A percentile compares a stretch with the other conserved stretches of the same genome.
Evolutionary conservation across 352 stramenopile species (phyloP).

Genomic region (Phytophthora aleatoria): DNA sequence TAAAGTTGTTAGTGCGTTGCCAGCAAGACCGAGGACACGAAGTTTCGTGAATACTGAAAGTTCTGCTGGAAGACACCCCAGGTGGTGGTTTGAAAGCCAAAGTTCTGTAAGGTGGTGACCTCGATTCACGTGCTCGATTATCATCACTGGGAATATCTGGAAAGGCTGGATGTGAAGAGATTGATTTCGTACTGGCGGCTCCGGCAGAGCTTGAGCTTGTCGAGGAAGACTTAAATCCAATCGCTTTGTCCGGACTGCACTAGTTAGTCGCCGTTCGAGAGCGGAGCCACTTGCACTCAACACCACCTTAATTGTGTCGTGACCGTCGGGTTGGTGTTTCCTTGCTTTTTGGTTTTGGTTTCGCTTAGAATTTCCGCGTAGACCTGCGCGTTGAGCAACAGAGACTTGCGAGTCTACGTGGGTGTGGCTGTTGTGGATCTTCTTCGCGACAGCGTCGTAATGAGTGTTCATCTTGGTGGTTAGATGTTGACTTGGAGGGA

Average conservation of each 20-base stretch:
- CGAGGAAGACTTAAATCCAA: constrained; percentile 49
- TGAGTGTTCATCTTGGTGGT: constrained; percentile 12
- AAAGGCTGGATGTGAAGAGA: constrained; percentile 14
- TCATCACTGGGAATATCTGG: constrained; percentile 47
- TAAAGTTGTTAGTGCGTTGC: constrained; percentile 57
- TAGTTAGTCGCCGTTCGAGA: constrained; percentile 39
- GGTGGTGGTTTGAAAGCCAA: constrained; percentile 72
- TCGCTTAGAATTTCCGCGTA: constrained; percentile 21
- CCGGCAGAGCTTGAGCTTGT: not conserved
- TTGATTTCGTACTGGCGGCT: not conserved
- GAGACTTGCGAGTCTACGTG: constrained; percentile 4
- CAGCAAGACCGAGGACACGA: constrained; percentile 58
- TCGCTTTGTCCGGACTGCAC: constrained; percentile 26
- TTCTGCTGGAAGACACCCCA: constrained; percentile 45
- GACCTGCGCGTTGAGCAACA: constrained; percentile 7
- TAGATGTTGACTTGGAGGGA: constrained; percentile 1
- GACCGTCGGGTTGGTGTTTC: constrained; percentile 10
- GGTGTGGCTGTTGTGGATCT: constrained; percentile 5
- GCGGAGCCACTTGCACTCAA: constrained; percentile 2
- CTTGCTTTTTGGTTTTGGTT: constrained; percentile 19
- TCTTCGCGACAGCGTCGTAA: constrained; percentile 1
- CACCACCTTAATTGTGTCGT: constrained; percentile 2
- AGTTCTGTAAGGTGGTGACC: constrained; percentile 53
- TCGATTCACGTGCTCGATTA: constrained; percentile 39
- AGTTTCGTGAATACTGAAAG: constrained; percentile 54